Evolutionary conservation across 2,329 filamentous ascomycete species (phyloP), one percentile per base, ranked within the genome.

Genomic region (Meredithiella fracta): DNA sequence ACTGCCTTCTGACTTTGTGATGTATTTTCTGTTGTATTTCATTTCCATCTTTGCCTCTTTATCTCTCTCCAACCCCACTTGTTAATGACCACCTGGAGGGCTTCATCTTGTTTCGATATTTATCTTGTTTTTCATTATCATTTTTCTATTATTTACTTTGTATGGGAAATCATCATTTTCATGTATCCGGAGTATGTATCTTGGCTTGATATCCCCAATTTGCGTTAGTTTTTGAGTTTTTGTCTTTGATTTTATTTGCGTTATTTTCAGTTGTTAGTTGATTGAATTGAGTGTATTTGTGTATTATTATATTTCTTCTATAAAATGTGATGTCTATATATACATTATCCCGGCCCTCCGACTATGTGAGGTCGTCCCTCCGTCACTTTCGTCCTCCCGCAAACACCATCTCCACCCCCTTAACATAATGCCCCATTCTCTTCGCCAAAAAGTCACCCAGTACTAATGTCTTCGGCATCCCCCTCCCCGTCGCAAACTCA

Each of bases 381-480:
- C n/a, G 11, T 44, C 14, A 3, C 29, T 38, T 31, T 17, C 15
- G 37, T 52, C 50, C 22, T 52, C 50, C 50, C 23, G 53, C 38
- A 31, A 56, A 56, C 31, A 56, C 54, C 57, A 59, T 59, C 34
- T 59, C 55, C 20, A 44, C 50, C 14, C 57, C 57, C 50, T 59
- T 59, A 7, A 59, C 20, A 53, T 42, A 56, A 26, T 23, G 20
- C 29, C 52, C 57, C 22, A 59, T 15, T 42, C 57, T 51, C 34
- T 59, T 55, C 4, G 57, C 50, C 42, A 59, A 22, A 22, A 56
- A 59, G 49, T 59, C 57, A 29, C 54, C 57, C 17, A 59, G 37
- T 11, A 56, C 31, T 23, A 59, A 25, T 15, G 57, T 59, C 51
- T 59, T 59, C 6, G 57, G 57, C 57, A 59, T 59, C 6, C 57